Percentiles rank a stretch among this genome's conserved stretches.
Evolutionary conservation across 2,329 filamentous ascomycete species (phyloP).

Genomic region (Didymella arachidicola): DNA sequence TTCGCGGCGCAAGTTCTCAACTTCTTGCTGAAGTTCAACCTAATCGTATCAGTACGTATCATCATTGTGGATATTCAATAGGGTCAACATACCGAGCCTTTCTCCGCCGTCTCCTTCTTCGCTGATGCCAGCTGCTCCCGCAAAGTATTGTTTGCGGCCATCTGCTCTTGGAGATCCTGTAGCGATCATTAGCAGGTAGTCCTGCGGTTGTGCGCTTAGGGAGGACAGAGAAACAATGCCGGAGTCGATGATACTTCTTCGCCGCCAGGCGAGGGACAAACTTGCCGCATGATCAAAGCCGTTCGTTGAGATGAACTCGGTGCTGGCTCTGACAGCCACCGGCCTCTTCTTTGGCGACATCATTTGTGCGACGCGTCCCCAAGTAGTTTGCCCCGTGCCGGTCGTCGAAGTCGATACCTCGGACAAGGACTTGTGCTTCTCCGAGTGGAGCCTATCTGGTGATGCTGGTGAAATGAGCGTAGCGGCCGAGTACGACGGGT

Average conservation of each 20-base stretch:
- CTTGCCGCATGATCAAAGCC: slow-evolving; percentile 38
- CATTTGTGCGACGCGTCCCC: slow-evolving; percentile 34
- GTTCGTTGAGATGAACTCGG: slow-evolving; percentile 25
- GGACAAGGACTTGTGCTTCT: slow-evolving; percentile 29
- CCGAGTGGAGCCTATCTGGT: slow-evolving; percentile 16
- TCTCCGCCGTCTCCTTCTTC: slow-evolving; percentile 46
- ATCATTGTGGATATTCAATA: too few relatives aligned
- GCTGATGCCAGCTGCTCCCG: slow-evolving; percentile 44
- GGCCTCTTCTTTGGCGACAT: slow-evolving; percentile 34
- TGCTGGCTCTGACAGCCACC: slow-evolving; percentile 25
- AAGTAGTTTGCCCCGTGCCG: slow-evolving; percentile 36
- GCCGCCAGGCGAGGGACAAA: slow-evolving; percentile 40
- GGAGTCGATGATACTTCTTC: slow-evolving; percentile 38
- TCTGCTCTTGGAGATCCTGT: slow-evolving; percentile 46
- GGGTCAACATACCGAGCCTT: slow-evolving; percentile 44
- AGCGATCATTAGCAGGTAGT: slow-evolving; percentile 26
- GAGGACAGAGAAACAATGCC: slow-evolving; percentile 18
- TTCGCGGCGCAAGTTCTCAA: slow-evolving; percentile 77
- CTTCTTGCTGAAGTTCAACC: slow-evolving; percentile 53
- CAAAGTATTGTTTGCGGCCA: slow-evolving; percentile 32
- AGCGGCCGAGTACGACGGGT: slow-evolving; percentile 33
- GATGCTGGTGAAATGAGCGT: slow-evolving; percentile 33
- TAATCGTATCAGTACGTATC: slow-evolving; percentile 17
- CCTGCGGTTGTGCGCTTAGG: slow-evolving; percentile 16
- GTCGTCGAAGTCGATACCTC: slow-evolving; percentile 33